A percentile compares a stretch with the other conserved stretches of the same genome.
These are phyloP conservation scores for Solanum lycopersicoides DNA, from an alignment of 257 asterid species.

Conservation along the genomic window DNA sequence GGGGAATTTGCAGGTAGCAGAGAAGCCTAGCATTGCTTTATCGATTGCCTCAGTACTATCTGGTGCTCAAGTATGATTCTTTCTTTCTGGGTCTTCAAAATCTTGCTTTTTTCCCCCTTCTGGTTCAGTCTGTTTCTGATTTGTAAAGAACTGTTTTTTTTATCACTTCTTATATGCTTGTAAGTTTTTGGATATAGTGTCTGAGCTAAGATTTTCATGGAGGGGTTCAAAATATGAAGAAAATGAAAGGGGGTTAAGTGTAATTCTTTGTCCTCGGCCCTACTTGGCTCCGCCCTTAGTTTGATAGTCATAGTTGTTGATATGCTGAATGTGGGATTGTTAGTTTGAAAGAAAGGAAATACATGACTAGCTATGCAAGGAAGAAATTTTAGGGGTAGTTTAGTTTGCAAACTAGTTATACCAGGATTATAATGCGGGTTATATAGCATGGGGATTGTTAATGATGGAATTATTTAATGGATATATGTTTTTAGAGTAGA, in stretches of 20 bases:
- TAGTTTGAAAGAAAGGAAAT: background rate
- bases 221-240: background rate
- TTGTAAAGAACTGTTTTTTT: background rate
- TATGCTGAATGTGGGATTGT: background rate
- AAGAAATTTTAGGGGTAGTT: background rate
- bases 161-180: background rate
- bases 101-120: background rate
- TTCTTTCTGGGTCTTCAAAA: background rate
- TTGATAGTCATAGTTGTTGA: background rate
- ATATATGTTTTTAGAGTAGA: background rate
- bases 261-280: background rate
- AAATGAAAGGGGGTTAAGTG: background rate
- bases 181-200: background rate
- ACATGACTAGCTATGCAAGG: background rate
- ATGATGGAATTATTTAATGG: background rate
- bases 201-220: background rate
- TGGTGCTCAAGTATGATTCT: slow-evolving; percentile 52
- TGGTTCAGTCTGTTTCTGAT: background rate
- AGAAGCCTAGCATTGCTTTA: slow-evolving; percentile 90
- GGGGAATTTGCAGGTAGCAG: slow-evolving; percentile 56
- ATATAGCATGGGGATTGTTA: background rate
- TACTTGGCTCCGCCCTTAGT: background rate
- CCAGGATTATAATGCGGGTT: background rate
- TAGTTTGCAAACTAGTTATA: background rate
- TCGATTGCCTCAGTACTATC: slow-evolving; percentile 77